Evolutionary conservation across 2,329 filamentous ascomycete species (phyloP).

Genomic region (Penicillium sp.): DNA sequence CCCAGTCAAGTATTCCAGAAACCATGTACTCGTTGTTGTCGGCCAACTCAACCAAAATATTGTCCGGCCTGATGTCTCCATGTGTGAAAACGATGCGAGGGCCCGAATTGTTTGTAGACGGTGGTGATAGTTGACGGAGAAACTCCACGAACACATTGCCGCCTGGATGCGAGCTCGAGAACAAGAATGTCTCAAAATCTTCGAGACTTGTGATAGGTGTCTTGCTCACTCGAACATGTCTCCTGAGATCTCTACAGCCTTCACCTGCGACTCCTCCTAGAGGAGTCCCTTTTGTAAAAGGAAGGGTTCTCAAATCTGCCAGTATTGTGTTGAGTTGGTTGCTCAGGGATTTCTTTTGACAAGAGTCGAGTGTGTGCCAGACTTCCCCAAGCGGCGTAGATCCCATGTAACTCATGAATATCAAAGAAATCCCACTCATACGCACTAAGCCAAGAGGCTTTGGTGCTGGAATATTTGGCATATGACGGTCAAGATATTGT

Average conservation of each 20-base stretch:
- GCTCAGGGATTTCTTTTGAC: slow-evolving; percentile 15
- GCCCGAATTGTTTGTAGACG: not conserved
- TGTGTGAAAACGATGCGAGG: slow-evolving; percentile 11
- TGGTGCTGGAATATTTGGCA: slow-evolving; percentile 15
- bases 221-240: slow-evolving; percentile 16
- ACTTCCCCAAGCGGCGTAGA: slow-evolving; percentile 11
- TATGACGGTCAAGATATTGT: slow-evolving; percentile 18
- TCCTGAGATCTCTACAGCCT: slow-evolving; percentile 21
- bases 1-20: slow-evolving; percentile 22
- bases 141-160: slow-evolving; percentile 15
- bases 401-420: slow-evolving; percentile 18
- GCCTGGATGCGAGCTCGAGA: slow-evolving; percentile 9
- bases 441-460: slow-evolving; percentile 15
- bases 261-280: slow-evolving; percentile 20
- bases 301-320: slow-evolving; percentile 14
- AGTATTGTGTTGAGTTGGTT: slow-evolving; percentile 17
- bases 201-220: slow-evolving; percentile 10
- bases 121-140: slow-evolving; percentile 10
- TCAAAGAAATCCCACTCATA: slow-evolving; percentile 13
- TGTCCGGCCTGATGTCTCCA: slow-evolving; percentile 20
- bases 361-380: slow-evolving; percentile 9
- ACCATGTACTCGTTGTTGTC: slow-evolving; percentile 7
- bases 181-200: slow-evolving; percentile 19
- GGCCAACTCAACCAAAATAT: slow-evolving; percentile 17
- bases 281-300: slow-evolving; percentile 9